Percentiles rank a stretch among this genome's conserved stretches.
Evolutionary conservation across 768 basidiomycete species (phyloP).

Genomic region (Auricularia heimuer): DNA sequence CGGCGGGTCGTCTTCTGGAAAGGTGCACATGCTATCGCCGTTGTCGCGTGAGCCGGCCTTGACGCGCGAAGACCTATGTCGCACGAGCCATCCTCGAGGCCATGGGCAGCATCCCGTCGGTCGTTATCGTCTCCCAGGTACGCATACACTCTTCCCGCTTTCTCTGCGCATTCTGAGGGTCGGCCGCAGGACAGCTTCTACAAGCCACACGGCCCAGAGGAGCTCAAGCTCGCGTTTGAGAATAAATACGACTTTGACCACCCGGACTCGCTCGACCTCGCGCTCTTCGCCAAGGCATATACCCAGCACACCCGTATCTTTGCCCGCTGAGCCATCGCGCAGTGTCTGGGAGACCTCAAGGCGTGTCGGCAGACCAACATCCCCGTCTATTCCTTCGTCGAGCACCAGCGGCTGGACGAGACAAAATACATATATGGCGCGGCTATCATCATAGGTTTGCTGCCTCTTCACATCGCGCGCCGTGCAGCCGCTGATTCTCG

Average conservation of each 20-base stretch:
- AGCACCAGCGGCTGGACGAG: constrained; percentile 74
- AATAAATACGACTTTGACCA: constrained; percentile 84
- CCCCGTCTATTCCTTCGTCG: constrained; percentile 87
- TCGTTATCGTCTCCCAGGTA: constrained; percentile 87
- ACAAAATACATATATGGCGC: constrained; percentile 89
- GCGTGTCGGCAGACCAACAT: constrained; percentile 76
- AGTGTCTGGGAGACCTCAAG: constrained; percentile 85
- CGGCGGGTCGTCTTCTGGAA: constrained; percentile 52
- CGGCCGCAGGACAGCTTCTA: constrained; percentile 82
- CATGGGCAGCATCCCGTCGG: constrained; percentile 75
- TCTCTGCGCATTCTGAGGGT: constrained; percentile 4
- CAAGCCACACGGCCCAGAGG: constrained; percentile 65
- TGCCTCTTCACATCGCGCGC: constrained; percentile 6
- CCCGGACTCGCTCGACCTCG: constrained; percentile 87
- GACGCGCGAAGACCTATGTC: constrained; percentile 58
- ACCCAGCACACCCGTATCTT: constrained; percentile 18
- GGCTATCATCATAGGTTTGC: constrained; percentile 72
- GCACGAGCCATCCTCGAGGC: constrained; percentile 71
- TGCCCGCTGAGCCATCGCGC: not conserved
- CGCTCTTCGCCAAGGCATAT: constrained; percentile 62
- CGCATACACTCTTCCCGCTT: constrained; percentile 1
- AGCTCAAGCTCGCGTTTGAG: constrained; percentile 72
- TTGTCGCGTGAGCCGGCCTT: not conserved
- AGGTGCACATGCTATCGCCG: constrained; percentile 34
- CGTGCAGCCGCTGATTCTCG: not conserved